phyloP scores from a whole-genome alignment of 495 filamentous ascomycete species.

The Xanthoparmelia taractica region DNA sequence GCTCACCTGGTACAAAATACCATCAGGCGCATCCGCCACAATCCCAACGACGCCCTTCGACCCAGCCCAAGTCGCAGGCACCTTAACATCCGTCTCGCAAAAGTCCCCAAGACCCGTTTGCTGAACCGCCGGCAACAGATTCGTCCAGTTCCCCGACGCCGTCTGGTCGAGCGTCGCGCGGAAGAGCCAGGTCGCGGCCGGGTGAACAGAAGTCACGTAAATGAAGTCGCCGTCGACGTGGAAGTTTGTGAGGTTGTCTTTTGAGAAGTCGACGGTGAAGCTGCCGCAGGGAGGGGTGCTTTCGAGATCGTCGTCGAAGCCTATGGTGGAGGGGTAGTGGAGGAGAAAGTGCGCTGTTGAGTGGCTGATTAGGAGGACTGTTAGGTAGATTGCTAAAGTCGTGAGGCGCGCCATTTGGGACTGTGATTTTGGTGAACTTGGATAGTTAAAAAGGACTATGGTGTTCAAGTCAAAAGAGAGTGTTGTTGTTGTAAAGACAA shows the following conservation, averaged over 20 bases:
- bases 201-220: conserved; percentile 35
- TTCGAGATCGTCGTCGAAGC: conserved; percentile 42
- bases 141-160: conserved; percentile 40
- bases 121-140: conserved; percentile 38
- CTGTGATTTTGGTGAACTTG: not conserved
- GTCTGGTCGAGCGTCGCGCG: conserved; percentile 41
- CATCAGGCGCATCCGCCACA: conserved; percentile 38
- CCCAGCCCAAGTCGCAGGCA: conserved; percentile 39
- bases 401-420: not conserved
- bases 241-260: conserved; percentile 37
- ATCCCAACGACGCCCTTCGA: conserved; percentile 43
- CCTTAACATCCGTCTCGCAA: conserved; percentile 36
- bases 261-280: conserved; percentile 32
- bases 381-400: not conserved
- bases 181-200: conserved; percentile 42
- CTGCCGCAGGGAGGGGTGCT: conserved; percentile 41
- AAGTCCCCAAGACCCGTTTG: conserved; percentile 41
- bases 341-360: conserved; percentile 43
- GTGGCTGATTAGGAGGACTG: not conserved
- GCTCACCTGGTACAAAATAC: conserved; percentile 45
- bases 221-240: conserved; percentile 44
- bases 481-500: too few relatives aligned
- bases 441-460: not conserved
- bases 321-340: conserved; percentile 37
- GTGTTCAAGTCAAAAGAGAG: too few relatives aligned